phyloP scores from a whole-genome alignment of 495 filamentous ascomycete genomes.

The Hyaloscypha bicolor region DNA sequence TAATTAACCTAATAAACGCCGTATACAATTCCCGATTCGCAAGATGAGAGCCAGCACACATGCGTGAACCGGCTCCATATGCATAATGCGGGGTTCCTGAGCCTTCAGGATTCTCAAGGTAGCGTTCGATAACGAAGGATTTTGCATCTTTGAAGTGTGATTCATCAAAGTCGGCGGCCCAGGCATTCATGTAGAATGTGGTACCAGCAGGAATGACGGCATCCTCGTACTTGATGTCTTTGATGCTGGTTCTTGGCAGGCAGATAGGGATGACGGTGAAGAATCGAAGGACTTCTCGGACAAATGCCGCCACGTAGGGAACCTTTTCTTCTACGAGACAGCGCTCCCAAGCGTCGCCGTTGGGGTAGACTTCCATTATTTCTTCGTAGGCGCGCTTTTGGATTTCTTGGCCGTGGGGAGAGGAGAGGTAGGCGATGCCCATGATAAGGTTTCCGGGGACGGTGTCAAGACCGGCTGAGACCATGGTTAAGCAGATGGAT shows the following conservation, averaged over 20 bases:
- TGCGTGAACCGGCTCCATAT: slow-evolving; percentile 70
- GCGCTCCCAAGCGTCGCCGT: slow-evolving; percentile 65
- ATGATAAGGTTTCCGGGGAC: slow-evolving; percentile 70
- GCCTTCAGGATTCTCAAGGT: slow-evolving; percentile 56
- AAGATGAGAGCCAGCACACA: slow-evolving; percentile 72
- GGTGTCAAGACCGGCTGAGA: slow-evolving; percentile 71
- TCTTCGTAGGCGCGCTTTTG: slow-evolving; percentile 64
- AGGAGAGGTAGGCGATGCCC: slow-evolving; percentile 71
- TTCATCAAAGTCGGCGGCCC: slow-evolving; percentile 68
- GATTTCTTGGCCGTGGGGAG: slow-evolving; percentile 60
- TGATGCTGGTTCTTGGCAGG: slow-evolving; percentile 64
- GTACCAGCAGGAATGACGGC: slow-evolving; percentile 64
- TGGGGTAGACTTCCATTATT: slow-evolving; percentile 65
- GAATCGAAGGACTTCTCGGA: slow-evolving; percentile 70
- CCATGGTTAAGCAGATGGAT: slow-evolving; percentile 76
- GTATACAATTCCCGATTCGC: slow-evolving; percentile 71
- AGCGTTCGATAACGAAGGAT: slow-evolving; percentile 65
- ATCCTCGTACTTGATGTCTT: slow-evolving; percentile 63
- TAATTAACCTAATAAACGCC: slow-evolving; percentile 68
- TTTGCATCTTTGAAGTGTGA: slow-evolving; percentile 63
- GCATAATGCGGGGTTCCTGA: slow-evolving; percentile 69
- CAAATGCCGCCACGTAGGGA: slow-evolving; percentile 68
- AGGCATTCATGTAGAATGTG: slow-evolving; percentile 73
- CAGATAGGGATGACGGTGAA: slow-evolving; percentile 77
- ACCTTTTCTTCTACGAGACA: slow-evolving; percentile 71